These are phyloP conservation scores for Apodospora peruviana DNA, from an alignment of 495 filamentous ascomycete species.

Conservation along the genomic window DNA sequence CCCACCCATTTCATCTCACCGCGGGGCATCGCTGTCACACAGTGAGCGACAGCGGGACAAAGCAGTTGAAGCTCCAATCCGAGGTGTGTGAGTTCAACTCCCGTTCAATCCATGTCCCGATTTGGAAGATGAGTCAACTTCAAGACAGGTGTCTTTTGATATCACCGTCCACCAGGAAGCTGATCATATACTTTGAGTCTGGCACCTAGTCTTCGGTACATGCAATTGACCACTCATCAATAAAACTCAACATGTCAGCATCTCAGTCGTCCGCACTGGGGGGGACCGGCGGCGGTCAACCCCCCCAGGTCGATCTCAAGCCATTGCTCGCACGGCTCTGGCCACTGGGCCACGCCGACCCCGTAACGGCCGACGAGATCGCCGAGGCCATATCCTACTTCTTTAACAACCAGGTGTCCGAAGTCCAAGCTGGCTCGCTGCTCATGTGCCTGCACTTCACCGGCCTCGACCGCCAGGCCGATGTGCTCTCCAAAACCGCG, in stretches of 20 bases:
- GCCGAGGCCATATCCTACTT: conserved; percentile 81
- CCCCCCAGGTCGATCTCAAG: conserved; percentile 58
- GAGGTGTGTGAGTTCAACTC: not conserved
- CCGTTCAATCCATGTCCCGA: not conserved
- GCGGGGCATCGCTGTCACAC: too few relatives aligned
- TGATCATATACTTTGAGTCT: not conserved
- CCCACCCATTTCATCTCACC: too few relatives aligned
- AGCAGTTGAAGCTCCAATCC: too few relatives aligned
- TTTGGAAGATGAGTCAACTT: conserved; percentile 26
- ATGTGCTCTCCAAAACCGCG: conserved; percentile 72
- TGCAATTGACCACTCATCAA: not conserved
- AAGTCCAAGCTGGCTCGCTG: conserved; percentile 76
- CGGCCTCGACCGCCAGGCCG: conserved; percentile 65
- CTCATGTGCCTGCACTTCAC: conserved; percentile 88
- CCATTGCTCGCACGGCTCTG: conserved; percentile 75
- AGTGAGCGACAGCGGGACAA: too few relatives aligned
- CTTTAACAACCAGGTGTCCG: conserved; percentile 77
- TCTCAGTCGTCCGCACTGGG: not conserved
- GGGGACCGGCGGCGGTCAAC: conserved; percentile 4
- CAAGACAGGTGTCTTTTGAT: not conserved
- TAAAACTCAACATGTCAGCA: not conserved
- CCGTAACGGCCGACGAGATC: conserved; percentile 73
- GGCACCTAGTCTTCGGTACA: not conserved
- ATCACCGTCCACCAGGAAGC: not conserved
- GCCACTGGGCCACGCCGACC: conserved; percentile 43